Evolutionary conservation across 768 basidiomycete species (phyloP).

Genomic region (Rossbeevera mucosa): DNA sequence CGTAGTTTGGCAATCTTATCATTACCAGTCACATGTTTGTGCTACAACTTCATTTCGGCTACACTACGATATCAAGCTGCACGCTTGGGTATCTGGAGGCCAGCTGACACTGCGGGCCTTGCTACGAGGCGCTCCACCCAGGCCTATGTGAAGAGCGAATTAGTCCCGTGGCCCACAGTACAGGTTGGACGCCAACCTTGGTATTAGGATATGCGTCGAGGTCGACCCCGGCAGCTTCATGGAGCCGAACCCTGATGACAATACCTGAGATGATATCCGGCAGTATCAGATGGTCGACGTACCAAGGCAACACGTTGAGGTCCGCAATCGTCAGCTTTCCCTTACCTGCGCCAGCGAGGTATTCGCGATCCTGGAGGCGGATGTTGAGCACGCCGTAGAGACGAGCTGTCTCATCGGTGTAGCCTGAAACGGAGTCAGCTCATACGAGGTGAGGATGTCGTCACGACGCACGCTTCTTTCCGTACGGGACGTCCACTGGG

Average conservation of each 20-base stretch:
- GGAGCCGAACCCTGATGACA: slow-evolving; percentile 48
- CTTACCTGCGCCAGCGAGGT: slow-evolving; percentile 68
- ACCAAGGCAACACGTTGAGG: slow-evolving; percentile 66
- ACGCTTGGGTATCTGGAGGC: slow-evolving; percentile 15
- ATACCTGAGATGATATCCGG: neutral
- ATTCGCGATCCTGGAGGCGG: slow-evolving; percentile 69
- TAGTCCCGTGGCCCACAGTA: too few relatives aligned
- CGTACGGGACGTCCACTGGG: slow-evolving; percentile 65
- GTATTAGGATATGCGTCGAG: slow-evolving; percentile 63
- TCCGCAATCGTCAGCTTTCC: slow-evolving; percentile 72
- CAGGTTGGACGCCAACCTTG: slow-evolving; percentile 35
- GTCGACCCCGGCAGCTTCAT: slow-evolving; percentile 47
- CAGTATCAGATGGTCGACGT: slow-evolving; percentile 5
- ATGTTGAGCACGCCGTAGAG: slow-evolving; percentile 82
- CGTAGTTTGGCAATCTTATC: slow-evolving; percentile 10
- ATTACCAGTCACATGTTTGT: slow-evolving; percentile 11
- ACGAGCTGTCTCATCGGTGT: slow-evolving; percentile 75
- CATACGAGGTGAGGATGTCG: neutral
- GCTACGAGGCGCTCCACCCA: slow-evolving; percentile 28
- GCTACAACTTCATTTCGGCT: neutral
- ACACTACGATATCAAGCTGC: neutral
- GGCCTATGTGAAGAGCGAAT: slow-evolving; percentile 13
- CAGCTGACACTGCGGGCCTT: slow-evolving; percentile 23
- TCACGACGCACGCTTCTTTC: slow-evolving; percentile 49
- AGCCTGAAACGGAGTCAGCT: slow-evolving; percentile 44